phyloP scores from a whole-genome alignment of 805 yeast species.

The Hanseniaspora clermontiae region DNA sequence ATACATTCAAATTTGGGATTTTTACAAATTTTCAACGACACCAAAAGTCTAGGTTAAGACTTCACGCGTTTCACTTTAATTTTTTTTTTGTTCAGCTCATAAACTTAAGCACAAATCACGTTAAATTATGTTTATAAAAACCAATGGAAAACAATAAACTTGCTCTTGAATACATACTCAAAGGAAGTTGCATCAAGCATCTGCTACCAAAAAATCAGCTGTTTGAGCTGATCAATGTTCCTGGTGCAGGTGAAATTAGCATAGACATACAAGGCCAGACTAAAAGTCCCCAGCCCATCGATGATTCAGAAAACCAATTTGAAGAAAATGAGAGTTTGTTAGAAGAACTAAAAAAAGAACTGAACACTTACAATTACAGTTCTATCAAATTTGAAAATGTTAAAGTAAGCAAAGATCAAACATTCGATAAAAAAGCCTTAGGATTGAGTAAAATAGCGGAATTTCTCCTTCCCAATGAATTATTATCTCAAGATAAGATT shows the following conservation, averaged over 20 bases:
- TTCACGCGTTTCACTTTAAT: no score
- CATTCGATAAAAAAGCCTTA: neutral
- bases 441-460: neutral
- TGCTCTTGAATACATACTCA: neutral
- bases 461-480: neutral
- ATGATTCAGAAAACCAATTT: neutral
- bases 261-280: neutral
- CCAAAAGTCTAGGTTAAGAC: no score
- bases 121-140: neutral
- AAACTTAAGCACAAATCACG: no score
- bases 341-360: neutral
- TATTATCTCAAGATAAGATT: neutral
- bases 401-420: neutral
- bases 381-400: neutral
- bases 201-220: constrained; percentile 1
- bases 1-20: no score
- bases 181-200: neutral
- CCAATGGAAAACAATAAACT: neutral
- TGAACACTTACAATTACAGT: neutral
- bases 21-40: no score
- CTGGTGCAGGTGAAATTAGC: neutral
- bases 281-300: no score
- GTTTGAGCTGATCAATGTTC: neutral
- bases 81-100: no score
- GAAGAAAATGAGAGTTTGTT: neutral